Percentiles rank a stretch among this genome's conserved stretches.
Conservation (phyloP, 805 yeast species). For the Suhomyces faveliae region DNA sequence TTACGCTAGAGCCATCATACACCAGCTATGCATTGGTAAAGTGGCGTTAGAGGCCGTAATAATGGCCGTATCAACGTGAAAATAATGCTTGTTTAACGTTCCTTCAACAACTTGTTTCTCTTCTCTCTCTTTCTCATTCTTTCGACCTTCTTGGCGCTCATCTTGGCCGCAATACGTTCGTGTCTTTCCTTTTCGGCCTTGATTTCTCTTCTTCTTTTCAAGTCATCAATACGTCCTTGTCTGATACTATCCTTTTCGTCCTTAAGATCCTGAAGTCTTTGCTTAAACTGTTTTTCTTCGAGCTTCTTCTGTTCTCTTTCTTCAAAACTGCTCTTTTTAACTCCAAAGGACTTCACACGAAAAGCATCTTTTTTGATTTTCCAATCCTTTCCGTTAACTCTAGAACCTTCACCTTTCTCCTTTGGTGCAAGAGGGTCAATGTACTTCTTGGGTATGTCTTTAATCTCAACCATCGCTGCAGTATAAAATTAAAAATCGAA, state of each 20-base stretch:
- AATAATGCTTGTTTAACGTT: slow-evolving; percentile 50
- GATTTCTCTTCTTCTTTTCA: slow-evolving; percentile 73
- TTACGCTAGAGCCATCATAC: not conserved
- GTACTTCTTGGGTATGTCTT: slow-evolving; percentile 36
- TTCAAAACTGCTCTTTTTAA: slow-evolving; percentile 56
- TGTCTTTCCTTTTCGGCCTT: slow-evolving; percentile 89
- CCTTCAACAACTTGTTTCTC: slow-evolving; percentile 90
- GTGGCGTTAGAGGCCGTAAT: not conserved
- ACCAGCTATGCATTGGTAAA: not conserved
- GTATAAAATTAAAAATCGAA: slow-evolving; percentile 24
- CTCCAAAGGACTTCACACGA: slow-evolving; percentile 61
- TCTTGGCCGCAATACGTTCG: slow-evolving; percentile 75
- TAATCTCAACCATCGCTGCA: slow-evolving; percentile 23
- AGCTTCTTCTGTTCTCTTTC: slow-evolving; percentile 63
- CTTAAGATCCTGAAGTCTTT: slow-evolving; percentile 67
- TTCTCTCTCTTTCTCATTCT: slow-evolving; percentile 88
- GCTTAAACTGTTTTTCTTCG: slow-evolving; percentile 65
- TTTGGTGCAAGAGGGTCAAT: slow-evolving; percentile 33
- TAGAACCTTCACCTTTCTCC: slow-evolving; percentile 44
- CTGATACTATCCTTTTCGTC: slow-evolving; percentile 70
- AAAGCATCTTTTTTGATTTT: slow-evolving; percentile 66
- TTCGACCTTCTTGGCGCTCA: slow-evolving; percentile 91
- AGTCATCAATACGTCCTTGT: slow-evolving; percentile 50
- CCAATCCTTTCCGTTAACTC: slow-evolving; percentile 73
- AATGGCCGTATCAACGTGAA: not conserved